phyloP scores from a whole-genome alignment of 2,329 filamentous ascomycete genomes.

The Hypocrella siamensis region DNA sequence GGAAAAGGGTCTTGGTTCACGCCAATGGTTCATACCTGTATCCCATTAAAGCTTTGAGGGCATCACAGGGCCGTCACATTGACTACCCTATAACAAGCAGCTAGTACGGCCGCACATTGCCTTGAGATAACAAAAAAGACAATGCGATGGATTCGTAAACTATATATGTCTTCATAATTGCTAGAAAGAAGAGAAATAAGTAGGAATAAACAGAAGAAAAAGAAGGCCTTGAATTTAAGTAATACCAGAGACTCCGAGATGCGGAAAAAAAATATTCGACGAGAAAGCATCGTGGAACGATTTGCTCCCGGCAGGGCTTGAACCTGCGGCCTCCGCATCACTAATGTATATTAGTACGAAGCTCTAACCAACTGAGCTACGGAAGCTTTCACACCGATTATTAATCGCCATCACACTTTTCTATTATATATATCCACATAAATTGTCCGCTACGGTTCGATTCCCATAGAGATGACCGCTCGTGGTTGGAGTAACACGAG shows the following conservation, averaged over 20 bases:
- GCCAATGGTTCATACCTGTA: too few species aligned
- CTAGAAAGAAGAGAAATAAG: too few species aligned
- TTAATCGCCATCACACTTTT: background rate
- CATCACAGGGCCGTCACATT: too few species aligned
- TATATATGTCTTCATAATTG: too few species aligned
- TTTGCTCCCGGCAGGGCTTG: constrained; percentile 6
- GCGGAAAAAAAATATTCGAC: background rate
- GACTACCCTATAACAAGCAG: too few species aligned
- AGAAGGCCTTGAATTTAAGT: too few species aligned
- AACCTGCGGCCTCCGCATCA: constrained; percentile 6
- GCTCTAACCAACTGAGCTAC: constrained; percentile 4
- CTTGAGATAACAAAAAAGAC: too few species aligned
- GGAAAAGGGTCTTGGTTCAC: too few species aligned
- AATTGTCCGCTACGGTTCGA: too few species aligned
- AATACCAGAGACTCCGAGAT: background rate
- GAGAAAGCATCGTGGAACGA: constrained; percentile 5
- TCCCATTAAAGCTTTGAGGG: too few species aligned
- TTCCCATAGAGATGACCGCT: background rate
- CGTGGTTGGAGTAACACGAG: background rate
- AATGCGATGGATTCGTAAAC: too few species aligned
- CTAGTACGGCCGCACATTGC: too few species aligned
- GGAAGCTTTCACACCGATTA: constrained; percentile 3
- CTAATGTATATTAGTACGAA: constrained; percentile 5
- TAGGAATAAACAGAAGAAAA: background rate
- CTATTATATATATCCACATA: background rate